Evolutionary conservation across 2,329 filamentous ascomycete species (phyloP), one percentile per base, ranked within the genome.

Genomic region (Aspergillus phoenicis): DNA sequence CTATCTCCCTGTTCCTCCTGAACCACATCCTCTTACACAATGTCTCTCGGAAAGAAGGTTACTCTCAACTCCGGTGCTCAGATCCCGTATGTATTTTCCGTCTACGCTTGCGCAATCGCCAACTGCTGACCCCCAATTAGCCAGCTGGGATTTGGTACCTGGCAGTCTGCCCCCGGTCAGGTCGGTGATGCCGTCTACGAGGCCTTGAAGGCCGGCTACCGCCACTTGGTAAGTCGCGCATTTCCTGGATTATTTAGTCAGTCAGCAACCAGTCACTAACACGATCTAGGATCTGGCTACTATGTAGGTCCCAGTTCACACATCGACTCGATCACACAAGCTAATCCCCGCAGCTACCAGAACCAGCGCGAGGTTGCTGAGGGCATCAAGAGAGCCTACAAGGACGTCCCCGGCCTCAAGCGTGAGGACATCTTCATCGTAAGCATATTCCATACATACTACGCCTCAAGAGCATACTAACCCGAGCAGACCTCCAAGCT

Each of bases 401-500:
- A 72, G 63, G 75, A 78, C 39, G 59, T 78, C n/a, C 74, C 74
- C 7, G 75, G 75, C 52, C 70, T 78, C 63, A 78, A 77, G 70
- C 73, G 75, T 59, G 74, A 77, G 68, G 75, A 78, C 59, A 59
- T 78, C 47, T 78, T 78, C 68, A 77, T 78, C 61, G 75, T 77
- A 68, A 36, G 55, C 6, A 13, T 5, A 13, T 2, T n/a, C 22
- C 2, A 17, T 8, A 15, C 11, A 11, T 11, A n/a, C 22, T 2
- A 22, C 20, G 6, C 11, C 20, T 8, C 11, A 33, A 41, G 17
- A 13, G 1, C 11, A 17, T 33, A 8, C 61, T 68, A 48, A 66
- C 49, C 26, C 17, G 20, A 54, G 1, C 54, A 77, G 75, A 87
- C 85, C n/a, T 82, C 81, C 64, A 88, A 88, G 76, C 77, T 87